Conservation (phyloP, 2,329 filamentous ascomycete genomes). For the Penicillium polonicum region DNA sequence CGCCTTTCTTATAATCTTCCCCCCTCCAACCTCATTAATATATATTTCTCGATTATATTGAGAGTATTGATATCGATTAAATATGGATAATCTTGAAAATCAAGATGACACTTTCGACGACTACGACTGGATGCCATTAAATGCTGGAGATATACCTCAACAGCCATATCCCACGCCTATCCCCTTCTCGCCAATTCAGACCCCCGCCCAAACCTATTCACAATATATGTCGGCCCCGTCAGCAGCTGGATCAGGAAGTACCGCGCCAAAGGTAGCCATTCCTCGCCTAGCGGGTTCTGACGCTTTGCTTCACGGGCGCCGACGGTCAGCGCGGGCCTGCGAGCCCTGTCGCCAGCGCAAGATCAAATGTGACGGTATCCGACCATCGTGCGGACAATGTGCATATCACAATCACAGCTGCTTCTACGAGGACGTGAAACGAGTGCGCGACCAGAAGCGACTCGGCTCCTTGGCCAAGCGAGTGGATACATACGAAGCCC, state of each 20-base stretch:
- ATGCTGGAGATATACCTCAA: not conserved
- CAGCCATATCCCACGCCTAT: not conserved
- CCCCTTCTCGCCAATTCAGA: not conserved
- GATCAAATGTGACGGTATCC: conserved; percentile 36
- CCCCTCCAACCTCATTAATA: no score
- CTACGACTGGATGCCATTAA: not conserved
- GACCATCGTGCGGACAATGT: conserved; percentile 32
- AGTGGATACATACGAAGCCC: conserved; percentile 30
- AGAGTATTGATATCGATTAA: not conserved
- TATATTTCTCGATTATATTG: not conserved
- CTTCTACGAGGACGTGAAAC: conserved; percentile 35
- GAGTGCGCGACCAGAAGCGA: conserved; percentile 38
- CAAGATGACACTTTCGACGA: not conserved
- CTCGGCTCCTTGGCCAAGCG: conserved; percentile 25
- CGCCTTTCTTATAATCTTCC: not conserved
- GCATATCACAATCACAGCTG: conserved; percentile 26
- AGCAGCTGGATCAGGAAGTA: not conserved
- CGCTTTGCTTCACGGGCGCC: conserved; percentile 19
- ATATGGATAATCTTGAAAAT: not conserved
- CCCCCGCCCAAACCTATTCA: not conserved
- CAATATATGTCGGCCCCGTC: not conserved
- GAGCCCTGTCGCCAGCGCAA: conserved; percentile 39
- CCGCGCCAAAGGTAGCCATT: conserved; percentile 30
- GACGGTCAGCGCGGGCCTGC: conserved; percentile 35
- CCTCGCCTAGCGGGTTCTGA: conserved; percentile 26